These are phyloP conservation scores for Capsicum chinense DNA, from an alignment of 257 asterid species.

Conservation along the genomic window DNA sequence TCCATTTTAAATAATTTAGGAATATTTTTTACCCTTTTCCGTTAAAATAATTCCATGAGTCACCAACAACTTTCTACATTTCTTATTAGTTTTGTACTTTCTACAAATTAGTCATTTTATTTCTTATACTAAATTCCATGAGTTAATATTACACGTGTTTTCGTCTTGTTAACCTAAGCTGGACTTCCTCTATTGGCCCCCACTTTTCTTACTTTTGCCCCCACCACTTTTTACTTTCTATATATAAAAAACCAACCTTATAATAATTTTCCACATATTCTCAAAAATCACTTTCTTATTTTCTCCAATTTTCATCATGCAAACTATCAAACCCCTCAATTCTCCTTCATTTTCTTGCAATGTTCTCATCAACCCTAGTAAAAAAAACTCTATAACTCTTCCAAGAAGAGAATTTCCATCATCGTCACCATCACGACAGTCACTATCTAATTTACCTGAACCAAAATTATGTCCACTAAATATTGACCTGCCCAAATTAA, in stretches of 20 bases:
- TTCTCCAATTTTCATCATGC: not conserved
- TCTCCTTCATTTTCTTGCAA: conserved; percentile 36
- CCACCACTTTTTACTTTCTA: not conserved
- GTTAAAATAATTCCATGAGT: no score
- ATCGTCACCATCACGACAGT: not conserved
- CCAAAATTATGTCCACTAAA: conserved; percentile 20
- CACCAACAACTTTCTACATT: no score
- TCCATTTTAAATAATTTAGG: no score
- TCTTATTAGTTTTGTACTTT: no score
- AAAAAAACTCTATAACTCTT: conserved; percentile 6
- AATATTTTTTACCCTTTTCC: no score
- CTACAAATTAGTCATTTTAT: no score
- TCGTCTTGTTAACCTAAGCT: not conserved
- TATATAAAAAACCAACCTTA: not conserved
- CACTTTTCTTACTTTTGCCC: conserved; percentile 4
- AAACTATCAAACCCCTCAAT: not conserved
- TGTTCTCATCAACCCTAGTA: conserved; percentile 35
- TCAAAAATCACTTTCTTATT: not conserved
- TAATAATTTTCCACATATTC: not conserved
- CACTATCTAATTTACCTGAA: not conserved
- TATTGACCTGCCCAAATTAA: conserved; percentile 26
- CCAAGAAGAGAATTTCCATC: conserved; percentile 24
- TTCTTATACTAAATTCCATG: no score
- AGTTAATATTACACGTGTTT: conserved; percentile 1
- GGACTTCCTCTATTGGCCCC: conserved; percentile 26